Conservation (phyloP, 306 rosid genomes). For the Rubus parviflorus region DNA sequence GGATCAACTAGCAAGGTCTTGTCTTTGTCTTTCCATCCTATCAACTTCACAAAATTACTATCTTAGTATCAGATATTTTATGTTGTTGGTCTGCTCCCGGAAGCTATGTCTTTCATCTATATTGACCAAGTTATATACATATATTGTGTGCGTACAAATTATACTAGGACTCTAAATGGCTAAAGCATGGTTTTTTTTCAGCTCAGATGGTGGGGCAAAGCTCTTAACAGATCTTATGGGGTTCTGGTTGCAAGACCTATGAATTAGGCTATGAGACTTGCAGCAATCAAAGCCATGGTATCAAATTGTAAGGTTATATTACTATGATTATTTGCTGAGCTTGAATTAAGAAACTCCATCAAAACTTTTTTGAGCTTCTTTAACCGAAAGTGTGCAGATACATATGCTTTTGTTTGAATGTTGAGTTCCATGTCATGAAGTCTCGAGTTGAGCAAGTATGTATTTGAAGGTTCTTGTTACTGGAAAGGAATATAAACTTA, state of each 20-base stretch:
- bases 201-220: neutral
- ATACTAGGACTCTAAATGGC: neutral
- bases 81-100: neutral
- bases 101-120: neutral
- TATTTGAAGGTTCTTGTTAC: neutral
- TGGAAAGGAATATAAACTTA: constrained; percentile 3
- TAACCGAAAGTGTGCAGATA: neutral
- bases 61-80: constrained; percentile 21
- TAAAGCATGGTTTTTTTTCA: constrained; percentile 10
- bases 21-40: constrained; percentile 94
- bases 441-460: neutral
- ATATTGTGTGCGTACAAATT: neutral
- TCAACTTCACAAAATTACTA: constrained; percentile 57
- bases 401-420: neutral
- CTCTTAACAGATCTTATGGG: neutral
- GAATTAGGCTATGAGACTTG: neutral
- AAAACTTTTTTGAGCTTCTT: neutral
- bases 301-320: constrained; percentile 3
- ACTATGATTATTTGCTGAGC: neutral
- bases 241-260: neutral
- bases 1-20: constrained; percentile 87
- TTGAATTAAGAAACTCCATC: neutral
- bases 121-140: neutral
- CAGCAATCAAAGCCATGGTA: neutral
- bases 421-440: neutral